A percentile compares a stretch with the other conserved stretches of the same genome.
These are phyloP conservation scores for Cladosporium sp. DNA, from an alignment of 2,329 filamentous ascomycete genomes.

Conservation along the genomic window DNA sequence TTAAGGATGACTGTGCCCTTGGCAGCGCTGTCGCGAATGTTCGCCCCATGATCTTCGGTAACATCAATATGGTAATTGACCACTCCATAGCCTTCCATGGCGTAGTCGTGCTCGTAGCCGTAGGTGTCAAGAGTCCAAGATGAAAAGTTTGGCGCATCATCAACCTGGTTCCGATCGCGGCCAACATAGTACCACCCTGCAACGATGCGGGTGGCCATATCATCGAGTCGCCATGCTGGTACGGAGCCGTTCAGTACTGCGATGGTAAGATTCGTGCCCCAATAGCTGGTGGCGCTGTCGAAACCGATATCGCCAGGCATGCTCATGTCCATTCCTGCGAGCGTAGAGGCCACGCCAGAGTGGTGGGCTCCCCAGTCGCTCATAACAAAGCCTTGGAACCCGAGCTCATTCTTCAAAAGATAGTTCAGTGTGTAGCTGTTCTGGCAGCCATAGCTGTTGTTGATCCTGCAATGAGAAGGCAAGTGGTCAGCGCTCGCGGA, in stretches of 20 bases:
- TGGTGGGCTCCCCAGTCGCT: conserved; percentile 42
- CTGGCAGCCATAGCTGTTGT: conserved; percentile 57
- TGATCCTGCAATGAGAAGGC: conserved; percentile 36
- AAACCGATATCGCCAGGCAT: conserved; percentile 48
- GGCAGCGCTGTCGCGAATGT: conserved; percentile 50
- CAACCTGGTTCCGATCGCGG: conserved; percentile 41
- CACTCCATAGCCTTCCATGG: conserved; percentile 45
- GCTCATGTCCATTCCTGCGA: conserved; percentile 30
- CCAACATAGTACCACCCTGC: conserved; percentile 56
- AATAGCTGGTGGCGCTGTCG: conserved; percentile 53
- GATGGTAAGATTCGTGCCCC: conserved; percentile 38
- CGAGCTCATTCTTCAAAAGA: conserved; percentile 60
- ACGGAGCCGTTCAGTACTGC: conserved; percentile 32
- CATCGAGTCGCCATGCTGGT: conserved; percentile 27
- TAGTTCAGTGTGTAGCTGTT: conserved; percentile 58
- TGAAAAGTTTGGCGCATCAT: conserved; percentile 42
- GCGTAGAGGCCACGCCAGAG: conserved; percentile 23
- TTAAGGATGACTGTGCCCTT: conserved; percentile 64
- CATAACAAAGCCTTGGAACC: conserved; percentile 45
- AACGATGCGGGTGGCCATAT: conserved; percentile 32
- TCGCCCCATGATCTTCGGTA: conserved; percentile 53
- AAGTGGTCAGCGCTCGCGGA: conserved; percentile 61
- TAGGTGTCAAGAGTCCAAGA: conserved; percentile 55
- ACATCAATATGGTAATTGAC: conserved; percentile 42
- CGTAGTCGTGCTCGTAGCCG: conserved; percentile 60